Conservation (phyloP, 257 asterid genomes). For the Knoxia roxburghii region DNA sequence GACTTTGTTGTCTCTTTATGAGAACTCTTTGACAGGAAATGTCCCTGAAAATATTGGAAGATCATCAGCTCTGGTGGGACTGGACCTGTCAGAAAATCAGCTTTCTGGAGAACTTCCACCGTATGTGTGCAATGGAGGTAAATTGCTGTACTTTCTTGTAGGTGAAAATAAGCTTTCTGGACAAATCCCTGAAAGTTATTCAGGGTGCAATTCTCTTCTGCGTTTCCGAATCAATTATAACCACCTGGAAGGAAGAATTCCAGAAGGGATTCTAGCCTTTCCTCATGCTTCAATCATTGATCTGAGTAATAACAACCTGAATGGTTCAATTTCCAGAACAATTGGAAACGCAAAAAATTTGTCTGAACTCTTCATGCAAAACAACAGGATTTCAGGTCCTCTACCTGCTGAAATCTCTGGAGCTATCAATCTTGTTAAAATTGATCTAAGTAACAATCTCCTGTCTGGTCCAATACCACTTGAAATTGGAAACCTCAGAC, state of each 20-base stretch:
- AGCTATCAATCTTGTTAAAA: slow-evolving; percentile 56
- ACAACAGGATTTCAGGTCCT: slow-evolving; percentile 62
- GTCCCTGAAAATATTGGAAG: slow-evolving; percentile 63
- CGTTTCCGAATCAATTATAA: slow-evolving; percentile 75
- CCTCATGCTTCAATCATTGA: slow-evolving; percentile 73
- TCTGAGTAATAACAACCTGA: slow-evolving; percentile 44
- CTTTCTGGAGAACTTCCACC: slow-evolving; percentile 66
- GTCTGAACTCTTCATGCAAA: slow-evolving; percentile 76
- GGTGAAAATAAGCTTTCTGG: slow-evolving; percentile 67
- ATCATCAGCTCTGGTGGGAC: slow-evolving; percentile 44
- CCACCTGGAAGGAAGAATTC: slow-evolving; percentile 54
- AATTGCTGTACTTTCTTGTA: slow-evolving; percentile 57
- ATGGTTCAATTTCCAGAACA: slow-evolving; percentile 44
- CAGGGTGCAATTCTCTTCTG: slow-evolving; percentile 53
- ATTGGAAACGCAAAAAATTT: slow-evolving; percentile 56
- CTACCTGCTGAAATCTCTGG: slow-evolving; percentile 64
- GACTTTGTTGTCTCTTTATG: slow-evolving; percentile 62
- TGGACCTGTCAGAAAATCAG: slow-evolving; percentile 79
- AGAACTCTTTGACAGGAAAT: slow-evolving; percentile 59
- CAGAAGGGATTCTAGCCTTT: slow-evolving; percentile 60
- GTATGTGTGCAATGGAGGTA: slow-evolving; percentile 64
- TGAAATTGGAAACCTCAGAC: slow-evolving; percentile 53
- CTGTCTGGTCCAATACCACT: slow-evolving; percentile 68
- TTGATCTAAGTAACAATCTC: slow-evolving; percentile 69
- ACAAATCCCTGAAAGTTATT: slow-evolving; percentile 53